phyloP scores from a whole-genome alignment of 257 asterid species.

The Rhazya stricta region DNA sequence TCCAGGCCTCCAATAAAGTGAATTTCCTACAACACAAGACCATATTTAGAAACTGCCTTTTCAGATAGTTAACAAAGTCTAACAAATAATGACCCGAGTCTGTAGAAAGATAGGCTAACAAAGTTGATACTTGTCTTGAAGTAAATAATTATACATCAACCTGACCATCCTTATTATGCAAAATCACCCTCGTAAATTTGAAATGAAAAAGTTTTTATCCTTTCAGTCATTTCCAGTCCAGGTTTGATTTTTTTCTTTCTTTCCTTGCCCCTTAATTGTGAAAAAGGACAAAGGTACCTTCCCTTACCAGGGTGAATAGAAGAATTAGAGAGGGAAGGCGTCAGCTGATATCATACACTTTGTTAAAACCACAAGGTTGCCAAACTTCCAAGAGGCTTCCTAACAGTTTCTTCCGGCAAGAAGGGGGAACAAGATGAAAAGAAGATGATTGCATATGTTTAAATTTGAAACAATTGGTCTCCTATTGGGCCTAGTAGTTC shows the following conservation, averaged over 20 bases:
- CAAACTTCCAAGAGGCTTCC: too few relatives aligned
- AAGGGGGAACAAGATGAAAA: not conserved
- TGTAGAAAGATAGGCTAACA: not conserved
- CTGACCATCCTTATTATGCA: not conserved
- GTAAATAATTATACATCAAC: not conserved
- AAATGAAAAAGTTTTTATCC: not conserved
- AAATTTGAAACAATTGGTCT: not conserved
- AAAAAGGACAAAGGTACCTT: not conserved
- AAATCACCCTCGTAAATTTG: not conserved
- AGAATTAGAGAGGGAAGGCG: not conserved
- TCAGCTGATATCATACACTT: too few relatives aligned
- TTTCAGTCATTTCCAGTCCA: too few relatives aligned
- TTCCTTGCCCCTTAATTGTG: not conserved
- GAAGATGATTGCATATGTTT: not conserved
- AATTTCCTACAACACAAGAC: constrained; percentile 51
- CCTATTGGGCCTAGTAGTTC: not conserved
- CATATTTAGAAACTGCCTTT: not conserved
- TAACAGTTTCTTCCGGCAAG: not conserved
- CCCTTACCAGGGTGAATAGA: not conserved
- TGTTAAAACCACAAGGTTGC: too few relatives aligned
- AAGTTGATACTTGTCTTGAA: not conserved
- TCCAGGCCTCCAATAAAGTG: constrained; percentile 81
- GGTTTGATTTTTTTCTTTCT: too few relatives aligned
- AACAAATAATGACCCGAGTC: not conserved
- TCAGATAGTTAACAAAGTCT: not conserved